Base-by-base conservation (phyloP, 202 grass and related monocot species). In the Saccharum hybrid region DNA sequence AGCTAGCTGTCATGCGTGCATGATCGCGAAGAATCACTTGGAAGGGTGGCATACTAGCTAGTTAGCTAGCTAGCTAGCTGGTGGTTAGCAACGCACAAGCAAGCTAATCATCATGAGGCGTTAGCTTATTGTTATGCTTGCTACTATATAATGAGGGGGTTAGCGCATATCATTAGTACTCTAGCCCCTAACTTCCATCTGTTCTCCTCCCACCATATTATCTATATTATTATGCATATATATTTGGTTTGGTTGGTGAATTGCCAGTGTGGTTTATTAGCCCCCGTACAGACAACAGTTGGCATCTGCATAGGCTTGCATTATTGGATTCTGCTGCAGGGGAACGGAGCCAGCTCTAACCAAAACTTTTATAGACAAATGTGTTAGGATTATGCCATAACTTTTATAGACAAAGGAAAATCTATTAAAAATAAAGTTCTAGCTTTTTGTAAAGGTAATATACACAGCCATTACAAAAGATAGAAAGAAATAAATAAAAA, bases 271-370 rank as follows among this genome's bases (percentile, higher is more conserved):
- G 26, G 39, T 79, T 59, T 31, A 13, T 28, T 2, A 2, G n/a
- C 16, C 48, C 66, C 66, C 39, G 51, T 62, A 82, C 68, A 72
- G 11, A 38, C 54, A 46, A 34, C 39, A 46, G 54, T 34, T 73
- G 54, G 26, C 80, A 63, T 73, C 69, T 63, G 14, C 36, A 18
- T 57, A 43, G 7, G 16, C 39, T 28, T 7, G 54, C 26, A 82
- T 82, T 63, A 22, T 82, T 72, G 79, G 68, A 63, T 72, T 34
- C 15, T 15, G 45, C 67, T 31, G 41, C 6, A 21, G 23, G n/a
- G 6, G n/a, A 71, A 21, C 39, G 2, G 19, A 34, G 46, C 14
- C 26, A 51, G 71, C 45, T 73, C 9, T 10, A 4, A n/a, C 8
- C 15, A 70, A 60, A 19, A 19, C 26, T 34, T 34, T 4, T 0